Evolutionary conservation across 129 eudicot genomes (phyloP), one percentile per base, ranked within the genome.

Genomic region (Artemisia tridentata): DNA sequence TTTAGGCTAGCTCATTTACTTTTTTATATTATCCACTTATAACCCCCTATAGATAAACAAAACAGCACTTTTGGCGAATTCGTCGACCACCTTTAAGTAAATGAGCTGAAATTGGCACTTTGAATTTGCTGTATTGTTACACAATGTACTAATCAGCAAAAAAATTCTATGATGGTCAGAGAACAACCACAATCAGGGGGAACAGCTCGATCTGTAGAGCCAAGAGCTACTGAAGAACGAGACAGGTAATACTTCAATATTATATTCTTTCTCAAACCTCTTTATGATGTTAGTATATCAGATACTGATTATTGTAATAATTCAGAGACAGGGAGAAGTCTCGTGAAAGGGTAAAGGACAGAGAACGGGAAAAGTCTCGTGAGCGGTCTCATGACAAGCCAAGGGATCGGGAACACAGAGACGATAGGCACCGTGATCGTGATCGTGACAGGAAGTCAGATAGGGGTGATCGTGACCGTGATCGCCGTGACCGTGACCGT

Each of bases 291-390:
- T n/a, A 2, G 2, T 13, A 25, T 18, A 47, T 7, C 18, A 29
- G 31, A 15, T 41, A 49, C 52, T 73, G 10, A 67, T 60, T 68
- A 60, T 69, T 51, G 18, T 15, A 14, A 13, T 7, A 63, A 52
- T 68, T 54, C 82, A 82, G 88, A 74, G 95, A 86, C 51, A 88
- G 97, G 82, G 97, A 95, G 71, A 95, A 95, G 65, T 90, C 99
- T 4, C 91, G 93, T 64, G 99, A 95, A 67, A 76, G 91, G 80
- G 86, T 60, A 15, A 85, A 85, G 79, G 95, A 90, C 15, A 82
- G 77, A 78, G 90, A 83, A 50, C 79, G 85, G 3, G 98, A 90
- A 59, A 87, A 77, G 34, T 87, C 96, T 31, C 93, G 87, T 41
- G 99, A 95, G 53, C 84, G 85, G 14, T 87, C 93, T 82, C 91